Evolutionary conservation across 495 filamentous ascomycete genomes (phyloP), one percentile per base, ranked within the genome.

Genomic region (Trichoderma reesei): DNA sequence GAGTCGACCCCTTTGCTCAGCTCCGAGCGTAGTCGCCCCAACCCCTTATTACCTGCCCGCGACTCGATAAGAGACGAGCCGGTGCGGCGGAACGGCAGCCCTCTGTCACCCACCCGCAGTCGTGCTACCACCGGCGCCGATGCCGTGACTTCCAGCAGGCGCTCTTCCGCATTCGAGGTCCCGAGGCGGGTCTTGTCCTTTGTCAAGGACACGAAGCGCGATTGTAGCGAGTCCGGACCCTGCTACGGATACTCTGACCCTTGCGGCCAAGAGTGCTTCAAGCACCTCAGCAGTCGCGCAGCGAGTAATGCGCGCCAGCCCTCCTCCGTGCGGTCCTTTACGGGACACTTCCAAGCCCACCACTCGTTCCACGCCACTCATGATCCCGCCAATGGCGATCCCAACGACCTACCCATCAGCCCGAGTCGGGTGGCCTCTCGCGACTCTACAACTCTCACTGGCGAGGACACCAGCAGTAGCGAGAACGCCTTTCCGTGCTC

Each of bases 191-290:
- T 92, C 42, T 77, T 83, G 68, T 83, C 83, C 38, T 81, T 92
- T 61, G 80, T 91, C 44, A 85, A 82, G 65, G 86, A 86, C 48
- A 85, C 81, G 36, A 90, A 91, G 68, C 59, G 80, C 0, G 76
- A 83, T 39, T 96, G 92, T 68, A 89, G 91, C 63, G 83, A 87
- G 66, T 72, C 81, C 61, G 91, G 89, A 0, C 88, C 88, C 0
- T 96, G 92, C 69, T 92, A 83, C 65, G 92, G 92, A 8, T 91
- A 89, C 69, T 86, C 89, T 0, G 89, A 95, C 71, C 88, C 90
- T 5, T 96, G 92, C 70, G 90, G 90, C 0, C 85, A 85, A 66
- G 88, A 94, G 69, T 96, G 91, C 74, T 85, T 87, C 71, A 87
- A 86, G 68, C 79, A 80, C 56, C 56, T 80, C 26, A 69, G 62